Evolutionary conservation across 2,329 filamentous ascomycete genomes (phyloP).

Genomic region (Fusarium anthophilum): DNA sequence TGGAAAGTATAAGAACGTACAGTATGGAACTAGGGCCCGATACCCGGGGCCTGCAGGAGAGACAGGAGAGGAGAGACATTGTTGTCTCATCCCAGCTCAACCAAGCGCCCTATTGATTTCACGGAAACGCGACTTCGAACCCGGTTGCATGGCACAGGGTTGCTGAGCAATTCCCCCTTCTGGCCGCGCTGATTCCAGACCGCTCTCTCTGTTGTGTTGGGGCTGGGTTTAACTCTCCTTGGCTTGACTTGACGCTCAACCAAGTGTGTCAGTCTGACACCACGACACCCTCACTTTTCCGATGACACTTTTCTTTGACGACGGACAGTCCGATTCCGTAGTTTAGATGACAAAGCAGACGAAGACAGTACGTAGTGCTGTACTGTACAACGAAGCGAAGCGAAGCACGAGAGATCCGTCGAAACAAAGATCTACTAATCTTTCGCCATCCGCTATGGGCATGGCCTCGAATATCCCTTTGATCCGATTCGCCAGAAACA

Average conservation of each 20-base stretch:
- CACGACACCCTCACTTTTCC: slow-evolving; percentile 2
- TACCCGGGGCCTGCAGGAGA: neutral
- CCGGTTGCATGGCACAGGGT: slow-evolving; percentile 22
- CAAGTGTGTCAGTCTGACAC: neutral
- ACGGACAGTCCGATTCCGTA: slow-evolving; percentile 23
- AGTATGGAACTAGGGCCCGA: slow-evolving; percentile 1
- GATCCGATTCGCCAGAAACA: slow-evolving; percentile 29
- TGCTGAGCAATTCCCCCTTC: slow-evolving; percentile 22
- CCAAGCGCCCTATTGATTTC: slow-evolving; percentile 8
- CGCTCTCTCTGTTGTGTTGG: slow-evolving; percentile 1
- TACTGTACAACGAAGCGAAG: neutral
- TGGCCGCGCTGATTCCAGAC: slow-evolving; percentile 3
- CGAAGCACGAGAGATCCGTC: neutral
- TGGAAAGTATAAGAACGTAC: slow-evolving; percentile 26
- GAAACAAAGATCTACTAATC: slow-evolving; percentile 14
- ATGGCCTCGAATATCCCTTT: neutral
- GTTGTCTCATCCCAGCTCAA: slow-evolving; percentile 17
- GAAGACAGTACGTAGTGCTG: neutral
- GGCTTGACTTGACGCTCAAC: neutral
- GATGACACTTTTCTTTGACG: neutral
- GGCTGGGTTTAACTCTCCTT: neutral
- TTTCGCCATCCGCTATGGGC: slow-evolving; percentile 19
- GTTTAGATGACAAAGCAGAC: slow-evolving; percentile 3
- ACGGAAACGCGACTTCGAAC: slow-evolving; percentile 11
- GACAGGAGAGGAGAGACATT: neutral